These are phyloP conservation scores for Amanita rimosa DNA, from an alignment of 768 basidiomycete species.

Conservation along the genomic window DNA sequence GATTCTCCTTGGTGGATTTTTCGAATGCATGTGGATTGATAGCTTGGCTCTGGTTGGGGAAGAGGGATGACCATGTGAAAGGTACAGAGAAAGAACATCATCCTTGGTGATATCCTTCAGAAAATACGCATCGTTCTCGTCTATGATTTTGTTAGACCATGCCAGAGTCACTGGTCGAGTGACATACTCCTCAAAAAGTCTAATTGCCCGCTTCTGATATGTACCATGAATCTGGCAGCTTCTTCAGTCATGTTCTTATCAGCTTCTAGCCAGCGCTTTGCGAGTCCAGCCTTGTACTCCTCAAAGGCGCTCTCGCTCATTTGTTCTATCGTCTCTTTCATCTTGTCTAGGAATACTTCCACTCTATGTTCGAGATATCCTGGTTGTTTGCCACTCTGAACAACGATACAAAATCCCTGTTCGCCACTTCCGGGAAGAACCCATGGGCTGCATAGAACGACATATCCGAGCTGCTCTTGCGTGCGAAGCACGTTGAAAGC, in stretches of 20 bases:
- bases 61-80: constrained; percentile 54
- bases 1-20: constrained; percentile 51
- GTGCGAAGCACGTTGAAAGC: constrained; percentile 87
- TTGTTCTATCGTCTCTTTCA: constrained; percentile 53
- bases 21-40: constrained; percentile 72
- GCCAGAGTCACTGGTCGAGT: neutral
- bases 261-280: constrained; percentile 75
- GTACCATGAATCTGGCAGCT: constrained; percentile 48
- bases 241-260: constrained; percentile 88
- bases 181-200: constrained; percentile 80
- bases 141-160: constrained; percentile 27
- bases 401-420: constrained; percentile 68
- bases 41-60: constrained; percentile 69
- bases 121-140: constrained; percentile 56
- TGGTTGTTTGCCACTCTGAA: constrained; percentile 82
- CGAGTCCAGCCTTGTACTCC: constrained; percentile 67
- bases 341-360: constrained; percentile 73
- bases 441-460: constrained; percentile 59
- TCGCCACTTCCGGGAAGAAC: constrained; percentile 52
- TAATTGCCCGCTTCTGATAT: constrained; percentile 69
- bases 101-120: constrained; percentile 58
- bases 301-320: constrained; percentile 68
- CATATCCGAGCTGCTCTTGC: constrained; percentile 91
- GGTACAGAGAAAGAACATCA: constrained; percentile 66
- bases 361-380: constrained; percentile 79